Conservation (phyloP, 2,329 filamentous ascomycete species). For the Penicillium brasilianum region DNA sequence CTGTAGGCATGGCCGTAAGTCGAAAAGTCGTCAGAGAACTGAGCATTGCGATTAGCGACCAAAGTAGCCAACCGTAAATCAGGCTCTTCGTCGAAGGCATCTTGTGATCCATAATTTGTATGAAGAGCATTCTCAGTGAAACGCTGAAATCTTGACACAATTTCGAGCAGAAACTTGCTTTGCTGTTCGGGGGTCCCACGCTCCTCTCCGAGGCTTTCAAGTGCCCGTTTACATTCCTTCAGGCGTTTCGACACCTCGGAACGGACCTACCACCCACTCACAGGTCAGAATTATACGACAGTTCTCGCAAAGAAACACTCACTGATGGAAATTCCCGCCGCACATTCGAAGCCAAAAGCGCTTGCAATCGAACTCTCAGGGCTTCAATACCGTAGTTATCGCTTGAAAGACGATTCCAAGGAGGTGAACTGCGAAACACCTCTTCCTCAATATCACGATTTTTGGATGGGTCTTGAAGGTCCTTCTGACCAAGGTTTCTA, state of each 20-base stretch:
- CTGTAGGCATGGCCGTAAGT: background rate
- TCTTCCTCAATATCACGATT: conserved; percentile 41
- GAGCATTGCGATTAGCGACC: background rate
- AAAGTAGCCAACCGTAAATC: background rate
- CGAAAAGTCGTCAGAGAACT: conserved; percentile 3
- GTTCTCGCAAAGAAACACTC: background rate
- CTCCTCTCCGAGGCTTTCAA: conserved; percentile 42
- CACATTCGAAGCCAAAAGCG: conserved; percentile 49
- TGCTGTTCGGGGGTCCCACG: conserved; percentile 39
- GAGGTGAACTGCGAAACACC: conserved; percentile 40
- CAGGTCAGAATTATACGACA: background rate
- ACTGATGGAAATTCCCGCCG: conserved; percentile 55
- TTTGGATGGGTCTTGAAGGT: conserved; percentile 24
- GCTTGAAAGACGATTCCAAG: conserved; percentile 45
- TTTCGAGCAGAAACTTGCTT: too few species aligned
- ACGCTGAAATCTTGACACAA: conserved; percentile 48
- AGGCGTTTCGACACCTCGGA: conserved; percentile 45
- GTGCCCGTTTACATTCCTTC: conserved; percentile 29
- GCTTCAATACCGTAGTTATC: conserved; percentile 50
- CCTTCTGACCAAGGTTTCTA: conserved; percentile 39
- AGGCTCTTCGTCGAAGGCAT: background rate
- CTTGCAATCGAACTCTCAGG: conserved; percentile 49
- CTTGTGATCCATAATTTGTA: conserved; percentile 41
- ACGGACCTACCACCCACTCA: conserved; percentile 25
- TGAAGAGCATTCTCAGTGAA: conserved; percentile 41